Conservation (phyloP, 352 stramenopile genomes). For the Pythium oligandrum region DNA sequence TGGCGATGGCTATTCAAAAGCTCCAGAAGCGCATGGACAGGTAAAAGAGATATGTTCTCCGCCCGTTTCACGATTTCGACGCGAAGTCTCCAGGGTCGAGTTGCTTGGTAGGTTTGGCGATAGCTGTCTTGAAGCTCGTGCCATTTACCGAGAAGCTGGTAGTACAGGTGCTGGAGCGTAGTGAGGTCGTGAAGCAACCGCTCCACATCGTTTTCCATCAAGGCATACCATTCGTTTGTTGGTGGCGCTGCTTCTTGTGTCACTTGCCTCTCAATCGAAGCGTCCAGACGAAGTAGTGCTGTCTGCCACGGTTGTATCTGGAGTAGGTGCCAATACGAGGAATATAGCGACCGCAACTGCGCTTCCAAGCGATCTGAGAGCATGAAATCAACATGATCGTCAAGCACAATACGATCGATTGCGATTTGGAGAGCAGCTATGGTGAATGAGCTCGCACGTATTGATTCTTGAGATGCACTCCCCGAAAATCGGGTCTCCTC, state of each 20-base stretch:
- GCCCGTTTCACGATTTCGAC: conserved; percentile 19
- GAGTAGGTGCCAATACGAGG: conserved; percentile 47
- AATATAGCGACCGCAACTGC: conserved; percentile 53
- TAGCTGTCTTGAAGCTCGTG: conserved; percentile 46
- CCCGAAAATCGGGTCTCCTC: too few relatives aligned
- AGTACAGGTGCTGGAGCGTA: conserved; percentile 44
- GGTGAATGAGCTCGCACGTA: background rate
- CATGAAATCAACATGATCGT: conserved; percentile 70
- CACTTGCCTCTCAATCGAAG: conserved; percentile 24
- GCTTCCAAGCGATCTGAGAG: conserved; percentile 58
- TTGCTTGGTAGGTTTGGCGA: conserved; percentile 6
- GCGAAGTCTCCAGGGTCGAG: conserved; percentile 7
- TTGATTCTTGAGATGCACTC: too few relatives aligned
- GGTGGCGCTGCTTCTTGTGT: too few relatives aligned
- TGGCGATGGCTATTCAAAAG: conserved; percentile 8
- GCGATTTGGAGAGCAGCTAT: conserved; percentile 40
- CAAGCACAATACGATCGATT: conserved; percentile 55
- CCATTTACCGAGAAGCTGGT: conserved; percentile 45
- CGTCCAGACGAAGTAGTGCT: conserved; percentile 37
- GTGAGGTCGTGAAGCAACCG: conserved; percentile 34
- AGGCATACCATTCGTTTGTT: too few relatives aligned
- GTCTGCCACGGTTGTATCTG: conserved; percentile 45
- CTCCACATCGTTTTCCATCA: conserved; percentile 27
- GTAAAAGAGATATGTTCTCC: conserved; percentile 27
- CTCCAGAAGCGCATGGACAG: conserved; percentile 38